These are phyloP conservation scores for Sporobolomyces pararoseus DNA, from an alignment of 768 basidiomycete species.

Conservation along the genomic window DNA sequence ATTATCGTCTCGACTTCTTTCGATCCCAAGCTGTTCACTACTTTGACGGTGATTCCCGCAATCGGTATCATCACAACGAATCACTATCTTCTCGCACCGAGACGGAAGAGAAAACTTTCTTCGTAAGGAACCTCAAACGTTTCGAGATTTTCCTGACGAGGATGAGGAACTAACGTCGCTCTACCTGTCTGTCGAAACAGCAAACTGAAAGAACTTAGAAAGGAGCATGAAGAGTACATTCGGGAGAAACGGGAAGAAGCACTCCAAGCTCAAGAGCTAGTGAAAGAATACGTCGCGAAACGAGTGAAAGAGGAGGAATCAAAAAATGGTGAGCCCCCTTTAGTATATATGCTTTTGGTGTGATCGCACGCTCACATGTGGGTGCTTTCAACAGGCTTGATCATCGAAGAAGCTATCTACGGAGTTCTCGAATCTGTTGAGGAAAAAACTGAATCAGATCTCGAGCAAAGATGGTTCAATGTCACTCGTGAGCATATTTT, in stretches of 20 bases:
- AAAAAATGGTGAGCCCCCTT: constrained; percentile 58
- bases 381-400: constrained; percentile 57
- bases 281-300: constrained; percentile 65
- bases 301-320: constrained; percentile 63
- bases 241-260: constrained; percentile 62
- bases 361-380: too few species aligned
- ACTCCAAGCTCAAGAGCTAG: constrained; percentile 60
- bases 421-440: constrained; percentile 53
- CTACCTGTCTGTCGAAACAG: constrained; percentile 54
- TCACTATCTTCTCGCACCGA: constrained; percentile 49
- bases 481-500: constrained; percentile 55
- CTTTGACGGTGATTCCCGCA: constrained; percentile 49
- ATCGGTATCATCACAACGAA: constrained; percentile 48
- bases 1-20: constrained; percentile 48
- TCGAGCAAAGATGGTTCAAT: constrained; percentile 62
- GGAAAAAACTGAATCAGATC: constrained; percentile 50
- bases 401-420: constrained; percentile 72
- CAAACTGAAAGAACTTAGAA: constrained; percentile 64
- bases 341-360: too few species aligned
- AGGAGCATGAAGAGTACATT: constrained; percentile 63
- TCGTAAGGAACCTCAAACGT: too few species aligned
- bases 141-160: background rate
- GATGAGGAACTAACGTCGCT: constrained; percentile 54
- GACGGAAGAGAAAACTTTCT: constrained; percentile 45
- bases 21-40: constrained; percentile 46